Evolutionary conservation across 1,284 basidiomycete species (phyloP).

Genomic region (Trametes pubescens): DNA sequence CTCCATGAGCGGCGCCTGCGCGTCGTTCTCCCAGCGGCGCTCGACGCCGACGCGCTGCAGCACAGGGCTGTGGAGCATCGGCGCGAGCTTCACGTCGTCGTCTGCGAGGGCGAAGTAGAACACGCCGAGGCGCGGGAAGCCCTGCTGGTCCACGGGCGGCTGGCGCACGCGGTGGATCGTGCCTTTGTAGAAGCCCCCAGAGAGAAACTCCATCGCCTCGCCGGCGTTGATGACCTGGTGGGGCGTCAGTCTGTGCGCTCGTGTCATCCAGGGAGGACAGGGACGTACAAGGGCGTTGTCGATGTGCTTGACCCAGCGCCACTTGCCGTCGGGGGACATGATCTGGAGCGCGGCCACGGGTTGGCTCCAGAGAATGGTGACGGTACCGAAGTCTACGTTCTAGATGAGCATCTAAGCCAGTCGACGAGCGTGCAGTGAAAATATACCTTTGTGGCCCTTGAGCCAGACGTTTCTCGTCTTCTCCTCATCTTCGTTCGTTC

Average conservation of each 20-base stretch:
- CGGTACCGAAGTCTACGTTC: slow-evolving; percentile 60
- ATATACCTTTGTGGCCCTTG: slow-evolving; percentile 61
- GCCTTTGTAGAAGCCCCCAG: slow-evolving; percentile 54
- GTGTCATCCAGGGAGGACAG: background rate
- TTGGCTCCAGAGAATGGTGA: slow-evolving; percentile 68
- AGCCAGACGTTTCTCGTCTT: slow-evolving; percentile 55
- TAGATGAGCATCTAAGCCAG: background rate
- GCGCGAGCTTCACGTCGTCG: slow-evolving; percentile 43
- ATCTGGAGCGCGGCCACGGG: slow-evolving; percentile 64
- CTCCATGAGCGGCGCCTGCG: slow-evolving; percentile 47
- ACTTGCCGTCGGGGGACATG: slow-evolving; percentile 46
- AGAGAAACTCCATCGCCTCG: slow-evolving; percentile 53
- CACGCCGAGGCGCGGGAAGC: slow-evolving; percentile 51
- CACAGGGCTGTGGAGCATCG: slow-evolving; percentile 42
- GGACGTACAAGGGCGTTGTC: slow-evolving; percentile 63
- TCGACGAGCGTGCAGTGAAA: background rate
- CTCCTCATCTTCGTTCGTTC: slow-evolving; percentile 59
- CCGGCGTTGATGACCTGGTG: slow-evolving; percentile 52
- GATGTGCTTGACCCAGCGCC: slow-evolving; percentile 68
- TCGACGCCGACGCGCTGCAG: slow-evolving; percentile 42
- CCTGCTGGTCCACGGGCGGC: slow-evolving; percentile 57
- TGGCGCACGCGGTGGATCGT: slow-evolving; percentile 54
- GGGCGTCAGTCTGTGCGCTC: background rate
- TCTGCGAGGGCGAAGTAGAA: slow-evolving; percentile 52
- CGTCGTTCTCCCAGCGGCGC: slow-evolving; percentile 39